Percentiles rank a stretch among this genome's conserved stretches.
Conservation (phyloP, 73 alveolate species). For the Symbiodinium pilosum region DNA sequence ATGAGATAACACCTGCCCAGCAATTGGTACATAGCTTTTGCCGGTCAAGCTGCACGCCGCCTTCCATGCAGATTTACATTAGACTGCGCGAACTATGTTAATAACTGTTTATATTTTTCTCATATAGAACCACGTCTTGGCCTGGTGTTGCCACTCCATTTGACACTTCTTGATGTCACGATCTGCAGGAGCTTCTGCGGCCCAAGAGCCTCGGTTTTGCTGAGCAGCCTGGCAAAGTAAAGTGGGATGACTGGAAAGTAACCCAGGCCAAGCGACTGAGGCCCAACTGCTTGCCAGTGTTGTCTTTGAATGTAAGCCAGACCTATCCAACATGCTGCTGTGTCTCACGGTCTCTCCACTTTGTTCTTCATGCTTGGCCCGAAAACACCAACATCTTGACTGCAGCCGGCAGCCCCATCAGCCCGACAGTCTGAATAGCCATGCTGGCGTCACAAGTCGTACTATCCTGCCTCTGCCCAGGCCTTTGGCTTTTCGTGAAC, state of each 20-base stretch:
- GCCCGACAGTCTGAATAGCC: too few relatives aligned
- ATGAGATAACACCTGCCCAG: background rate
- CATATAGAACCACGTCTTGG: too few relatives aligned
- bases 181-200: background rate
- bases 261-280: background rate
- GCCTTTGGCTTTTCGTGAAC: conserved; percentile 61
- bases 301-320: conserved; percentile 19
- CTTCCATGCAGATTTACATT: too few relatives aligned
- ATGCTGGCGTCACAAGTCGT: too few relatives aligned
- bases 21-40: background rate
- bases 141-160: conserved; percentile 40
- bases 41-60: too few relatives aligned
- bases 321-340: background rate
- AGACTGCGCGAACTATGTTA: too few relatives aligned
- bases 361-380: too few relatives aligned
- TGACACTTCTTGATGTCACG: conserved; percentile 38
- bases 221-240: too few relatives aligned
- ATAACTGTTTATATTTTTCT: too few relatives aligned
- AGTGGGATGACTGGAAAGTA: background rate
- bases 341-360: too few relatives aligned
- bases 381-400: too few relatives aligned
- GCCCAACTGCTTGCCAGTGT: conserved; percentile 30
- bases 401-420: too few relatives aligned
- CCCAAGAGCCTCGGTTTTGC: background rate
- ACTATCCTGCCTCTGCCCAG: conserved; percentile 74